phyloP scores from a whole-genome alignment of 2,329 filamentous ascomycete species.

The Achaetomium macrosporum region DNA sequence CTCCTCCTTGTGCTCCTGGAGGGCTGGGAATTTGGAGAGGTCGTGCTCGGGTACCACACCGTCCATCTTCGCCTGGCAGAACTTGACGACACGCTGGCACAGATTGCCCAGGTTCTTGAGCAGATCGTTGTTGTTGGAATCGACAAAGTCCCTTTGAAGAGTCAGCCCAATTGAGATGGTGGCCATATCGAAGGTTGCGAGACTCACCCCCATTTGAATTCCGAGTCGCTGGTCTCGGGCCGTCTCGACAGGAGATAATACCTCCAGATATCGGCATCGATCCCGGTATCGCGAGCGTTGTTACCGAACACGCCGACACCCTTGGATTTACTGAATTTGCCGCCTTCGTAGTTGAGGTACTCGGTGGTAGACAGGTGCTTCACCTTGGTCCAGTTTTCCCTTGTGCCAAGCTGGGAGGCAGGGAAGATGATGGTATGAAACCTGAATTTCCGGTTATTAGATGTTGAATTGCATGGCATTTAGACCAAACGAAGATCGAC shows the following conservation, averaged over 20 bases:
- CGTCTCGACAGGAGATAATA: constrained; percentile 84
- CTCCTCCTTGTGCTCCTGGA: constrained; percentile 52
- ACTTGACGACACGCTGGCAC: constrained; percentile 68
- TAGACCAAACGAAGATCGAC: neutral
- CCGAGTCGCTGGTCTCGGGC: constrained; percentile 78
- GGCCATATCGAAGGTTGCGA: neutral
- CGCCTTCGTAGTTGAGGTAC: constrained; percentile 80
- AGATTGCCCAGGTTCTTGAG: constrained; percentile 70
- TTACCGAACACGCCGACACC: constrained; percentile 89
- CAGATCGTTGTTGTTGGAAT: constrained; percentile 84
- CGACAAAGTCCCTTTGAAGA: constrained; percentile 13
- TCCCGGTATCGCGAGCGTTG: constrained; percentile 78
- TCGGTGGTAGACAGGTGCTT: constrained; percentile 86
- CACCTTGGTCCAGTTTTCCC: constrained; percentile 82
- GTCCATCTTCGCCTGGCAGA: constrained; percentile 69
- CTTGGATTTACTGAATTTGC: constrained; percentile 89
- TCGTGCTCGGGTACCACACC: constrained; percentile 60
- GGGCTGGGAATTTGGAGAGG: constrained; percentile 47
- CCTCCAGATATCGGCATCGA: constrained; percentile 83
- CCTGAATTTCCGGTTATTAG: constrained; percentile 44
- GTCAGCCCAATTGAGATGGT: neutral
- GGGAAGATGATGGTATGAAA: constrained; percentile 94
- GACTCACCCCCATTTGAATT: constrained; percentile 71
- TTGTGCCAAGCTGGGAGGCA: constrained; percentile 75
- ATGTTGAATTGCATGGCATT: neutral